Base-by-base conservation (phyloP, 331 rosid genomes). In the Spiraea crenata region DNA sequence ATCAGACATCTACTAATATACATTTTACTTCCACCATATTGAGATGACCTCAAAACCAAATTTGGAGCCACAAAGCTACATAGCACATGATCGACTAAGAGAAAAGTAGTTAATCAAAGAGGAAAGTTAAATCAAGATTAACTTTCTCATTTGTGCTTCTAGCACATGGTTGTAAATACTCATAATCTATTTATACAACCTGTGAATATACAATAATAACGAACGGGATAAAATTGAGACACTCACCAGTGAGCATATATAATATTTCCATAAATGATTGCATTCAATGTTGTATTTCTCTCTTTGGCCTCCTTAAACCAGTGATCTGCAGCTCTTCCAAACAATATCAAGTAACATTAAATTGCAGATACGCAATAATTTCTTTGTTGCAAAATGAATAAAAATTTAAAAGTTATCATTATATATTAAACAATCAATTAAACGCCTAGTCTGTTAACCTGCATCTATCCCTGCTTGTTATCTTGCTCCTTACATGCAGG, bases 321-420 rank as follows among this genome's bases (percentile, higher is more conserved):
- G 72, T 57, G 80, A 84, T 90, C 98, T 90, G 98, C 98, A 83
- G 90, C 92, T 90, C 98, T 93, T 93, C 82, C 87, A 82, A 79
- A 82, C 61, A 86, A 66, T 81, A 85, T 65, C 71, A 79, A 70
- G 66, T 31, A 74, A 73, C 45, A 70, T 88, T 85, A 72, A 74
- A 88, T 79, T 77, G 73, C 65, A 59, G 54, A 63, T 70, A 76
- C 9, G 44, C 42, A 74, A 62, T 47, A 59, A 35, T 54, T 46
- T 48, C 44, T 40, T 31, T 37, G 67, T 67, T 57, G 17, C 10
- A 46, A 65, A 6, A 71, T 55, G 40, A 13, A 56, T 45, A 25
- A 1, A 25, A 25, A 25, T 2, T 25, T n/a, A 54, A 13, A 49
- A 45, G 50, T 69, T 48, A 68, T 19, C 54, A 4, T 16, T 60